Evolutionary conservation across 768 basidiomycete species (phyloP), one percentile per base, ranked within the genome.

Genomic region (Chalciporus sphaerocephalus): DNA sequence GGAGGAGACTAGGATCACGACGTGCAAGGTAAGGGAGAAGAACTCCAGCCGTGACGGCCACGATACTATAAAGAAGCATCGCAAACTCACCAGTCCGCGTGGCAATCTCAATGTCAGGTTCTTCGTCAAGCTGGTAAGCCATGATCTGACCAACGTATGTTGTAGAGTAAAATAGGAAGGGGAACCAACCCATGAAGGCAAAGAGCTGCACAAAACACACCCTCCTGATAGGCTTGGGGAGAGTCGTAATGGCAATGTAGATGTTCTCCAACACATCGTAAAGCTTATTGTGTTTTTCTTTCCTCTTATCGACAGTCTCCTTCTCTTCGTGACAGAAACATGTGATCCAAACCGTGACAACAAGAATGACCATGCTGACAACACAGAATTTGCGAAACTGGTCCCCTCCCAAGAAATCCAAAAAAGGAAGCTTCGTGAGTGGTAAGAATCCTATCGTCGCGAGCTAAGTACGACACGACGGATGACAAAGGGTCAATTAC

Each of bases 161-260:
- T 8, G 94, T 97, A 13, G 89, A 79, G 56, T 92, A 93, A 67
- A 97, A 96, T 32, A 96, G 72, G 72, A 93, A 97, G 1, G 94
- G 94, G 60, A 97, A 97, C 90, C 94, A 97, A 53, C 91, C 92
- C 91, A 95, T 95, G 63, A 95, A 97, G 2, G 94, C 93, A 61
- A 91, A 94, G 15, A 97, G 67, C 59, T 97, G 94, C 3, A 96
- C 93, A 58, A 85, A 83, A 62, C 94, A 97, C 10, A 97, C 94
- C 21, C 89, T 79, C 40, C 83, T 80, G 35, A 97, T 84, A 11
- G 92, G 85, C 52, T 78, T 81, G 0, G 94, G 94, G 36, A 97
- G 77, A 38, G 81, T 82, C 34, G 78, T 59, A 9, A 91, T 71
- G 5, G 93, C 85, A 23, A 63, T 72, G 53, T 79, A 78, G 34